These are phyloP conservation scores for Neoboletus magnificus DNA, from an alignment of 768 basidiomycete species.

Conservation along the genomic window DNA sequence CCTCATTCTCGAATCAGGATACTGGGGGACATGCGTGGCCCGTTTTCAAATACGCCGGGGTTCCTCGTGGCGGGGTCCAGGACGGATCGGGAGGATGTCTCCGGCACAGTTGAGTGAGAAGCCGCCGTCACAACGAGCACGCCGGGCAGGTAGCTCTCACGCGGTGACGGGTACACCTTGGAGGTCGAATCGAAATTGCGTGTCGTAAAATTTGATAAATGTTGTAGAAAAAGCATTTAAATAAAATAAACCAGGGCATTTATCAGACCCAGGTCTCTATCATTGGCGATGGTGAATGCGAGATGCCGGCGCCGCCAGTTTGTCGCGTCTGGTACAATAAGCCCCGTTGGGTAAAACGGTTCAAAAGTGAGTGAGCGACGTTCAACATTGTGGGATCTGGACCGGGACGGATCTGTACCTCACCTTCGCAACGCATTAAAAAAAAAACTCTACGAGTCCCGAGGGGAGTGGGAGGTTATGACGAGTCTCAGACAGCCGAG, in stretches of 20 bases:
- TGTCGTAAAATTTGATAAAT: background rate
- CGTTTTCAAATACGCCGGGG: constrained; percentile 43
- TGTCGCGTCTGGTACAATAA: background rate
- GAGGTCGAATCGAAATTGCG: constrained; percentile 43
- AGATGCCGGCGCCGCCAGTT: constrained; percentile 10
- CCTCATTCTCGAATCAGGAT: too few relatives aligned
- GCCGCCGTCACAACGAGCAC: constrained; percentile 18
- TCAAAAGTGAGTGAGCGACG: background rate
- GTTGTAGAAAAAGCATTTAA: background rate
- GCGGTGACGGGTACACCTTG: constrained; percentile 19
- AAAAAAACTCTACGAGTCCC: background rate
- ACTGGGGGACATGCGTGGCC: constrained; percentile 38
- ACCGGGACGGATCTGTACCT: background rate
- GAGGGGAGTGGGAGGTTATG: background rate
- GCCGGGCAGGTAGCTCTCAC: background rate
- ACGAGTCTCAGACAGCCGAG: background rate
- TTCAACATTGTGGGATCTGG: background rate
- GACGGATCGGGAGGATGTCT: constrained; percentile 17
- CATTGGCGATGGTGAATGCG: constrained; percentile 30
- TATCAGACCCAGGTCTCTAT: constrained; percentile 45
- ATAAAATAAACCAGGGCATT: background rate
- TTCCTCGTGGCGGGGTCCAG: constrained; percentile 40
- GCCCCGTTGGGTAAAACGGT: background rate
- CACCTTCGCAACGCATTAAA: constrained; percentile 25
- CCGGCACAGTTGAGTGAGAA: constrained; percentile 18